Conservation (phyloP, 441 rosid species). For the Flueggea neowawraea region DNA sequence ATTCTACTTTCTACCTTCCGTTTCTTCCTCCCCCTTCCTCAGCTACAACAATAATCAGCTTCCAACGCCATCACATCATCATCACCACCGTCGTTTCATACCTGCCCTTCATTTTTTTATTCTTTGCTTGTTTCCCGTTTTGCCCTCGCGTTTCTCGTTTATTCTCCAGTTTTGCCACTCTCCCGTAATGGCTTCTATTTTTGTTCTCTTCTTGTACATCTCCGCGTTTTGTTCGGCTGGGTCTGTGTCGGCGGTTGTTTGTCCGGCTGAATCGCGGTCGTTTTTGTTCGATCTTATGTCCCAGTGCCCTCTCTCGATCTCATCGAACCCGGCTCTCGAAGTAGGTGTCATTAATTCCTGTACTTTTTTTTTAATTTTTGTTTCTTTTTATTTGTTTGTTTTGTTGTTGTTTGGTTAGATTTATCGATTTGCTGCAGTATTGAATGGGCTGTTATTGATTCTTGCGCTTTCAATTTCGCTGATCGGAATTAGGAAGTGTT, state of each 20-base stretch:
- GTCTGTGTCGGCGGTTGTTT: slow-evolving; percentile 24
- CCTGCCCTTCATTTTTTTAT: too few relatives aligned
- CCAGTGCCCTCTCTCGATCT: slow-evolving; percentile 57
- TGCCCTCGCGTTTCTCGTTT: too few relatives aligned
- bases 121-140: too few relatives aligned
- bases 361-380: background rate
- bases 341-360: slow-evolving; percentile 18
- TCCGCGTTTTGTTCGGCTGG: slow-evolving; percentile 24
- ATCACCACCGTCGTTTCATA: too few relatives aligned
- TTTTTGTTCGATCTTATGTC: slow-evolving; percentile 39
- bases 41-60: too few relatives aligned
- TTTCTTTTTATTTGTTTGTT: slow-evolving; percentile 8
- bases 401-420: slow-evolving; percentile 7
- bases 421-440: slow-evolving; percentile 7
- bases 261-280: slow-evolving; percentile 35
- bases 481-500: too few relatives aligned
- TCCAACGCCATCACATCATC: too few relatives aligned
- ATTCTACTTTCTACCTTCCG: too few relatives aligned
- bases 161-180: too few relatives aligned
- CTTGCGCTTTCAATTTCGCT: slow-evolving; percentile 2
- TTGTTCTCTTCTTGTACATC: slow-evolving; percentile 18
- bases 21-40: too few relatives aligned
- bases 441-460: slow-evolving; percentile 1
- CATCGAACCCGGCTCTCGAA: slow-evolving; percentile 57
- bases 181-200: slow-evolving; percentile 19